Percentiles rank a stretch among this genome's conserved stretches.
These are phyloP conservation scores for Pseudozyma thailandica DNA, from an alignment of 1,284 basidiomycete species.

Conservation along the genomic window DNA sequence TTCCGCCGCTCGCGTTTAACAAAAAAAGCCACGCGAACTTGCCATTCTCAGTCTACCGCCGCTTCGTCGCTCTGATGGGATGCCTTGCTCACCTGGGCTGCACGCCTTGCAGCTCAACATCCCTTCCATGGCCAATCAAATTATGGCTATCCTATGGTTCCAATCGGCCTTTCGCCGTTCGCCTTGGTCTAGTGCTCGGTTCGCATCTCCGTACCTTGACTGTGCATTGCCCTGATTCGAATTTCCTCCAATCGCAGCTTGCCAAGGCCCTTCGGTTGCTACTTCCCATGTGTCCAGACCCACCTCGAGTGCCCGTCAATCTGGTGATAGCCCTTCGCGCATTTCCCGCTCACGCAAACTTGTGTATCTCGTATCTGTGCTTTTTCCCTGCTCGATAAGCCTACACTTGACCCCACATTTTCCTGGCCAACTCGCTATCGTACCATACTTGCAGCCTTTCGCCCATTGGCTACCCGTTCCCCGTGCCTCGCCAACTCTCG, in stretches of 20 bases:
- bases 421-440: conserved; percentile 19
- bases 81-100: too few species aligned
- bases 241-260: conserved; percentile 7
- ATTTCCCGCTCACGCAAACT: conserved; percentile 9
- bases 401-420: conserved; percentile 22
- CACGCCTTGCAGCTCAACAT: conserved; percentile 1
- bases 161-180: conserved; percentile 6
- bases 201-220: background rate
- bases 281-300: conserved; percentile 13
- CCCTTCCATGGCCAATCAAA: background rate
- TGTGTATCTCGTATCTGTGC: background rate
- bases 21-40: conserved; percentile 16
- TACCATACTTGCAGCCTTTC: conserved; percentile 2
- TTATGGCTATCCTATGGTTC: background rate
- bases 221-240: background rate
- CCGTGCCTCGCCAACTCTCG: conserved; percentile 9
- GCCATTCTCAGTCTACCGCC: conserved; percentile 2
- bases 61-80: too few species aligned
- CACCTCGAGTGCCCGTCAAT: conserved; percentile 3
- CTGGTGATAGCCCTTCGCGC: background rate
- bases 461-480: conserved; percentile 35
- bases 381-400: conserved; percentile 17
- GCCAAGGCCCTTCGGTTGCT: background rate
- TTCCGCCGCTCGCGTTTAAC: too few species aligned
- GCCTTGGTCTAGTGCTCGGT: background rate